phyloP scores from a whole-genome alignment of 176 grass and related monocot species.

The Carex myosuroides region DNA sequence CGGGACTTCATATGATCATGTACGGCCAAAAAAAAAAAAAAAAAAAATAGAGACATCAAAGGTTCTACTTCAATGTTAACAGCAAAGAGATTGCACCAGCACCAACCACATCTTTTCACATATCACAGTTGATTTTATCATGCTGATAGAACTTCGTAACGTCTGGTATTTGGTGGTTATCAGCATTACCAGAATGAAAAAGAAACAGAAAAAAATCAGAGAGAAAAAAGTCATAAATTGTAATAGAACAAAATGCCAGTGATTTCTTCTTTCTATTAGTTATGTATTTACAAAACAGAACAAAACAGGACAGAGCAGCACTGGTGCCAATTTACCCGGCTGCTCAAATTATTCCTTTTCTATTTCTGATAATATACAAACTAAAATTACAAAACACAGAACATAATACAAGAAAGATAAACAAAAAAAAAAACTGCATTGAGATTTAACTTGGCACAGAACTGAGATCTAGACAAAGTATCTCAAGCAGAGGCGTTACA shows the following conservation, averaged over 20 bases:
- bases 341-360: background rate
- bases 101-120: background rate
- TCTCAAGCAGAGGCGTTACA: conserved; percentile 8
- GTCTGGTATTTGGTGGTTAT: background rate
- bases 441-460: background rate
- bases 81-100: background rate
- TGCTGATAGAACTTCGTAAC: background rate
- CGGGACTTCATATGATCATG: too few species aligned
- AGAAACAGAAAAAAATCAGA: background rate
- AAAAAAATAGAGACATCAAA: background rate
- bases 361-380: background rate
- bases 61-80: background rate
- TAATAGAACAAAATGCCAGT: background rate
- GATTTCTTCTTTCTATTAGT: too few species aligned
- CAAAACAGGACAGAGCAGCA: background rate
- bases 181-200: background rate
- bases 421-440: background rate
- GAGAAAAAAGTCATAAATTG: background rate
- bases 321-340: conserved; percentile 10
- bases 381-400: background rate
- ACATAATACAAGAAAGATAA: background rate
- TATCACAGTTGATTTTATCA: background rate
- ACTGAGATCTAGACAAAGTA: conserved; percentile 3
- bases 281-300: background rate
- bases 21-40: too few species aligned